Evolutionary conservation across 2,329 filamentous ascomycete genomes (phyloP).

Genomic region (Xylaria sp.): DNA sequence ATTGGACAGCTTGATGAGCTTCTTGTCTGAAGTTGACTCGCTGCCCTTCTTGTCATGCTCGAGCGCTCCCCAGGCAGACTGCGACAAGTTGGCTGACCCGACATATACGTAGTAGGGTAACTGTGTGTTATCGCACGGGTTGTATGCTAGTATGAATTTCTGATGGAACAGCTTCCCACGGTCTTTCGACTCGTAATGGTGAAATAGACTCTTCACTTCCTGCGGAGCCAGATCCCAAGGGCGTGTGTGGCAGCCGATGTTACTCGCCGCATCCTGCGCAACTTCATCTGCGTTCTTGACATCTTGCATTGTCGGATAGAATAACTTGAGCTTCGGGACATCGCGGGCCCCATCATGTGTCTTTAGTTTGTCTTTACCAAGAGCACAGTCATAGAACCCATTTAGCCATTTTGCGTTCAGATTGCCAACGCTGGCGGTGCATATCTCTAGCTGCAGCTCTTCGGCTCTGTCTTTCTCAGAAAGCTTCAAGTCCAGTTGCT

Average conservation of each 20-base stretch:
- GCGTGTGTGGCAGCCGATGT: slow-evolving; percentile 43
- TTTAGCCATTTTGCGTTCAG: slow-evolving; percentile 42
- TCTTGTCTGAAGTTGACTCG: slow-evolving; percentile 39
- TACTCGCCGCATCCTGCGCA: slow-evolving; percentile 39
- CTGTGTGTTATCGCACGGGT: slow-evolving; percentile 22
- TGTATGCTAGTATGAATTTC: slow-evolving; percentile 43
- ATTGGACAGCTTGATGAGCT: slow-evolving; percentile 42
- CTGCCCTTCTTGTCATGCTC: slow-evolving; percentile 43
- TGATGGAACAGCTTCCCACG: slow-evolving; percentile 44
- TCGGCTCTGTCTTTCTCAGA: slow-evolving; percentile 24
- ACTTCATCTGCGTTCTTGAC: slow-evolving; percentile 33
- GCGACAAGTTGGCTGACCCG: slow-evolving; percentile 45
- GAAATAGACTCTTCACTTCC: slow-evolving; percentile 41
- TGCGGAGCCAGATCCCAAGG: slow-evolving; percentile 39
- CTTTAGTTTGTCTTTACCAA: slow-evolving; percentile 34
- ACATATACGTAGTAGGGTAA: slow-evolving; percentile 43
- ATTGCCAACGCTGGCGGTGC: slow-evolving; percentile 42
- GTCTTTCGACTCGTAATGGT: slow-evolving; percentile 45
- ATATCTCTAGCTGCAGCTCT: slow-evolving; percentile 41
- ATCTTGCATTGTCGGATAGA: slow-evolving; percentile 42
- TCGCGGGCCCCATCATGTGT: slow-evolving; percentile 18
- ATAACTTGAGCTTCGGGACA: slow-evolving; percentile 39
- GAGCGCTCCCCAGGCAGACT: slow-evolving; percentile 43
- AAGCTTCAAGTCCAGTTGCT: slow-evolving; percentile 31
- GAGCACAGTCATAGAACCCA: slow-evolving; percentile 41